Base-by-base conservation (phyloP, 2,329 filamentous ascomycete genomes). In the Penicillium sp. region DNA sequence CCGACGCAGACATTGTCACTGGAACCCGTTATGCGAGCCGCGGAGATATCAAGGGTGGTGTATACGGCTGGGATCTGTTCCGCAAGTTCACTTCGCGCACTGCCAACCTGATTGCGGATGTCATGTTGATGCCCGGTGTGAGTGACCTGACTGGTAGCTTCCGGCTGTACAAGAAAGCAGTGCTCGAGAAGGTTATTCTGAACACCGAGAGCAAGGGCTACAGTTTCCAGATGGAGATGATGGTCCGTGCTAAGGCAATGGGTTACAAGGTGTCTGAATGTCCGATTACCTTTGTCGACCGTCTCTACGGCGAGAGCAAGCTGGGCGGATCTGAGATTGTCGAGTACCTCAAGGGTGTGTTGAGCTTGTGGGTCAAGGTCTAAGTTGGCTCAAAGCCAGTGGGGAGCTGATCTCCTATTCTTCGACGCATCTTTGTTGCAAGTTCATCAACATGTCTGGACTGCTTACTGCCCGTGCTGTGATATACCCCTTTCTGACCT, bases 151-250 rank as follows among this genome's bases (percentile, higher is more conserved):
- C 93, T 29, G 93, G 93, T 41, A 92, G 87, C 69, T 99, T 97
- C 75, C 78, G 93, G 56, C 72, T 99, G 70, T 99, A 99, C 74
- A 97, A 95, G 84, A 90, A 87, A 75, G 76, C 78, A 52, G 89
- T 95, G 54, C 73, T 99, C 65, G 82, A 95, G 71, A 91, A 89
- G 78, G 89, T 95, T 50, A 96, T 99, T 63, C 77, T 80, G 65
- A 89, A 81, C 72, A 96, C 90, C 8, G 87, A 96, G 79, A 93
- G 89, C 69, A 95, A 97, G 76, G 93, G 93, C 2, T 99, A 97
- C 72, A 92, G 88, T 34, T 99, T 99, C 79, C 93, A 99, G 82
- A 99, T 99, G 93, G 92, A 96, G 80, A 87, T 99, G 84, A 97
- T 96, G 86, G 92, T 97, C 8, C 81, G 91, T 54, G 93, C 93